Percentiles rank a stretch among this genome's conserved stretches.
Conservation (phyloP, 2,329 filamentous ascomycete genomes). For the Colletotrichum viniferum region DNA sequence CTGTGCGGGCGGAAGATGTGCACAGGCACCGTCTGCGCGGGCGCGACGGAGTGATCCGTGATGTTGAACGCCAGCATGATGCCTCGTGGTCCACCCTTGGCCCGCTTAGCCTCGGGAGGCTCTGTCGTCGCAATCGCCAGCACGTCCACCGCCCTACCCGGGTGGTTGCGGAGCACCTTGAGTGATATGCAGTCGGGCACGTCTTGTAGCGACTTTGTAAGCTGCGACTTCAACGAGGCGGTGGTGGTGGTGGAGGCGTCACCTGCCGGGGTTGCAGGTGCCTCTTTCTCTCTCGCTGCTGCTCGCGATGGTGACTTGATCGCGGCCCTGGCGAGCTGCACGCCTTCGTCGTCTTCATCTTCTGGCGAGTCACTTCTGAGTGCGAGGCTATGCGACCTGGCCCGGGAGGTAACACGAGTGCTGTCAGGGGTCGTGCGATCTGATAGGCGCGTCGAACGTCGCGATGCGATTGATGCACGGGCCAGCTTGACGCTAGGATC, state of each 20-base stretch:
- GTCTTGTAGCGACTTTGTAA: conserved; percentile 50
- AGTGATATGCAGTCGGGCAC: conserved; percentile 59
- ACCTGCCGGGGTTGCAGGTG: neutral
- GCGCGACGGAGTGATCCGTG: conserved; percentile 59
- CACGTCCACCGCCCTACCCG: conserved; percentile 56
- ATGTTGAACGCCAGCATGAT: conserved; percentile 64
- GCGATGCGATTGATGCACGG: conserved; percentile 20
- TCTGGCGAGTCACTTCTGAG: conserved; percentile 25
- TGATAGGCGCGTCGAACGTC: conserved; percentile 21
- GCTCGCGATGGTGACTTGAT: conserved; percentile 31
- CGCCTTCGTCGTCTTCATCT: conserved; percentile 28
- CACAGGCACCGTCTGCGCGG: conserved; percentile 55
- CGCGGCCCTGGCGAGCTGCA: conserved; percentile 33
- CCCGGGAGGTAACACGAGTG: conserved; percentile 27
- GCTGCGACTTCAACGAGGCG: conserved; percentile 44
- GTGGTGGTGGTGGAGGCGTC: neutral
- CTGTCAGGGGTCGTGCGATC: conserved; percentile 22
- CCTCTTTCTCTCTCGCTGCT: neutral
- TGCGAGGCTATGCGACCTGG: conserved; percentile 28
- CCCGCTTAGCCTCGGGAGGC: conserved; percentile 55
- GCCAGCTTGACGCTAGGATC: conserved; percentile 21
- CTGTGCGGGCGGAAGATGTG: conserved; percentile 64
- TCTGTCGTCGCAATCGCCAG: conserved; percentile 58
- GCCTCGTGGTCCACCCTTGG: conserved; percentile 62
- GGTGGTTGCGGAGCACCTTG: conserved; percentile 53